phyloP scores from a whole-genome alignment of 2,329 filamentous ascomycete species.

The Colletotrichum endophyticum region DNA sequence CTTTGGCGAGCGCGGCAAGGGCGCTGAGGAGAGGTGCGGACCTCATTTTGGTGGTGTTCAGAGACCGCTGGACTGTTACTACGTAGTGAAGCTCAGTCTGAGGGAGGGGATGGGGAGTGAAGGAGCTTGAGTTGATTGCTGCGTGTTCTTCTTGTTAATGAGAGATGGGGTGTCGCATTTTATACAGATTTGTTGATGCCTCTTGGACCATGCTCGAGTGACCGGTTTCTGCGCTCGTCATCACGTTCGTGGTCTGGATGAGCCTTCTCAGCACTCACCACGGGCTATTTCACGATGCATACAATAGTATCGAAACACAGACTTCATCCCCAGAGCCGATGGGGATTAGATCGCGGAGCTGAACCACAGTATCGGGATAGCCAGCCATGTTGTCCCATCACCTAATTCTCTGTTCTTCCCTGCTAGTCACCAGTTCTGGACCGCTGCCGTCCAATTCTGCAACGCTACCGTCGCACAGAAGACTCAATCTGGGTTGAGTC shows the following conservation, averaged over 20 bases:
- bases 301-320: background rate
- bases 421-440: background rate
- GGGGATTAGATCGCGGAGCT: background rate
- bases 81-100: background rate
- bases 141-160: rapidly evolving
- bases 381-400: background rate
- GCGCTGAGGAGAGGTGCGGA: background rate
- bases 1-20: background rate
- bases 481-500: background rate
- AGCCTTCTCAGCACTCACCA: background rate
- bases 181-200: background rate
- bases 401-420: background rate
- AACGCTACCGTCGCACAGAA: background rate
- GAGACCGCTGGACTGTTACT: background rate
- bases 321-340: background rate
- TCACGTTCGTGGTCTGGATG: background rate
- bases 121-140: background rate
- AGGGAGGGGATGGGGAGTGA: background rate
- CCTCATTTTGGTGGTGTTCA: background rate
- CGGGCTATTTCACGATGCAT: background rate
- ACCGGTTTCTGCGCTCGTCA: background rate
- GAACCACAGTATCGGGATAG: background rate
- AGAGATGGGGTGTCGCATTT: background rate
- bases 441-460: background rate
- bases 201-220: background rate